Evolutionary conservation across 768 basidiomycete genomes (phyloP).

Genomic region (Lactifluus volemus): DNA sequence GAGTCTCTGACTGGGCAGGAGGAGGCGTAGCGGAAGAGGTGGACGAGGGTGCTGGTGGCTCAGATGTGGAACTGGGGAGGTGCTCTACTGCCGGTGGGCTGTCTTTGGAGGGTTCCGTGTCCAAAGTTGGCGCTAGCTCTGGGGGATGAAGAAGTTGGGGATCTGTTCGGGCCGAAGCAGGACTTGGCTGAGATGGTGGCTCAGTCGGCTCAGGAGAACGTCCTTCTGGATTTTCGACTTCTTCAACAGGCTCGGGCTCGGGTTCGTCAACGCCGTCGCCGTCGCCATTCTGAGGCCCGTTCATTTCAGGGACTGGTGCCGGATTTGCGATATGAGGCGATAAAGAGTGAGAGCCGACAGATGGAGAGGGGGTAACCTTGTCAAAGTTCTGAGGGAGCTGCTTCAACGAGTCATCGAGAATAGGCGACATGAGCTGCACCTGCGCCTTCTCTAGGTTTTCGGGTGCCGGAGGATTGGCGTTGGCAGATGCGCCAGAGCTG

Average conservation of each 20-base stretch:
- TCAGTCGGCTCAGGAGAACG: neutral
- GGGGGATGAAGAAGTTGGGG: neutral
- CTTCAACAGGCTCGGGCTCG: neutral
- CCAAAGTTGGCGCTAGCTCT: neutral
- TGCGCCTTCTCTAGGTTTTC: slow-evolving; percentile 28
- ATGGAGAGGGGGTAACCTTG: slow-evolving; percentile 7
- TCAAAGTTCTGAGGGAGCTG: slow-evolving; percentile 18
- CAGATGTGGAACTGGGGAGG: neutral
- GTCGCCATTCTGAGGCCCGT: neutral
- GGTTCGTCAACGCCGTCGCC: neutral
- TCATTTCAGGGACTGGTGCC: neutral
- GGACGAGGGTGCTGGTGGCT: neutral
- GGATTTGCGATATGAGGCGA: slow-evolving; percentile 1
- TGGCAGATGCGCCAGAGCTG: slow-evolving; percentile 22
- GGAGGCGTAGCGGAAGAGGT: neutral
- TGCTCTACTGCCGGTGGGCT: neutral
- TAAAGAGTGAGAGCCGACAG: neutral
- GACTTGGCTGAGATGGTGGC: neutral
- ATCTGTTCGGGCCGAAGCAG: neutral
- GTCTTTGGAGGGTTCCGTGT: neutral
- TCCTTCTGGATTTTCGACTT: neutral
- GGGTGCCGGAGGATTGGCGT: neutral
- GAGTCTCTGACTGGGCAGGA: neutral
- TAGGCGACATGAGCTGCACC: slow-evolving; percentile 23
- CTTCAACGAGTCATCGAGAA: slow-evolving; percentile 19